Percentiles rank a stretch among this genome's conserved stretches.
Evolutionary conservation across 2,329 filamentous ascomycete genomes (phyloP).

Genomic region (Domatiomyces catenatus): DNA sequence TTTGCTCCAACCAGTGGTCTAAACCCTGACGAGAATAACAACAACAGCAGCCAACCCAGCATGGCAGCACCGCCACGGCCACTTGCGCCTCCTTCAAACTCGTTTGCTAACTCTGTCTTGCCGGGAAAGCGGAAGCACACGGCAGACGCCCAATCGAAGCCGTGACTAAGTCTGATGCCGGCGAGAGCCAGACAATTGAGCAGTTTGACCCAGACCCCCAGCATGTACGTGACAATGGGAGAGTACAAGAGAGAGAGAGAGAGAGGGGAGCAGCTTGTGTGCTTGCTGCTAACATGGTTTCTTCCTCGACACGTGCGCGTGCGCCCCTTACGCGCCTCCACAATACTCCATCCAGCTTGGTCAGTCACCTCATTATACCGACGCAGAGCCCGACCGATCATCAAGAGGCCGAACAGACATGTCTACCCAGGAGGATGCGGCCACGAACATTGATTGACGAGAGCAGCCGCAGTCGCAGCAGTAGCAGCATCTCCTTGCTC

Average conservation of each 20-base stretch:
- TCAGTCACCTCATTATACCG: no score
- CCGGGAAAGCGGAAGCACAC: background rate
- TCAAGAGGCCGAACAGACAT: no score
- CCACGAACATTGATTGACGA: no score
- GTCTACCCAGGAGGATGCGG: no score
- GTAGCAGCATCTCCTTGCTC: no score
- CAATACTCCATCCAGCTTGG: no score
- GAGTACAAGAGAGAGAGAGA: background rate
- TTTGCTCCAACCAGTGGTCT: background rate
- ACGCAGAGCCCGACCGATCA: no score
- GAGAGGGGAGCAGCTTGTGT: background rate
- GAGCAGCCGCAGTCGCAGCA: no score
- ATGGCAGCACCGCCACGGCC: background rate
- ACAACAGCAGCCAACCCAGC: background rate
- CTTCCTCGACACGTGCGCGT: no score
- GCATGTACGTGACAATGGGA: background rate
- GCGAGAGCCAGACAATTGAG: background rate
- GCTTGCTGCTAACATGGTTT: no score
- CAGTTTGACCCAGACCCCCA: background rate
- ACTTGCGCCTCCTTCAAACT: background rate
- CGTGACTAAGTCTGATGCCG: background rate
- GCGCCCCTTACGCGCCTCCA: no score
- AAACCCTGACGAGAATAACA: background rate
- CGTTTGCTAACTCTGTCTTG: background rate
- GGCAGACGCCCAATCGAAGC: background rate